phyloP scores from a whole-genome alignment of 108 stramenopile genomes.

The Asterionellopsis glacialis region DNA sequence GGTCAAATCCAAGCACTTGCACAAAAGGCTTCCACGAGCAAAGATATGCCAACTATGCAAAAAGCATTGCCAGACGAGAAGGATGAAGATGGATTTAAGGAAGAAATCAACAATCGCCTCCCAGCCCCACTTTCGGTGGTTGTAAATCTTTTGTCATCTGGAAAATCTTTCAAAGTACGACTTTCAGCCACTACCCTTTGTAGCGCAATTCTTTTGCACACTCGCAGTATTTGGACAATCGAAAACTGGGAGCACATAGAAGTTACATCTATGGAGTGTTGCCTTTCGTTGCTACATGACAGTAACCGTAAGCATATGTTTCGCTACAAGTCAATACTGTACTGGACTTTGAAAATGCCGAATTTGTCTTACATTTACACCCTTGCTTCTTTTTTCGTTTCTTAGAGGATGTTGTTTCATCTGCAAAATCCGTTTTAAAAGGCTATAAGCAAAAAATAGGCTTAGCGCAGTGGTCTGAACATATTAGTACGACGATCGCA shows the following conservation, averaged over 20 bases:
- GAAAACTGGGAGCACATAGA: constrained; percentile 8
- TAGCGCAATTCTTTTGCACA: constrained; percentile 19
- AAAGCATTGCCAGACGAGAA: no score
- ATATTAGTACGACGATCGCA: constrained; percentile 20
- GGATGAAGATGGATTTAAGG: constrained; percentile 6
- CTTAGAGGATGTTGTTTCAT: background rate
- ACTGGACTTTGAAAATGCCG: background rate
- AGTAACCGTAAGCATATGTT: constrained; percentile 6
- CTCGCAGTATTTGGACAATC: constrained; percentile 25
- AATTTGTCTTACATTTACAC: background rate
- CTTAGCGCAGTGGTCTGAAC: constrained; percentile 15
- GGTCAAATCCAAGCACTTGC: no score
- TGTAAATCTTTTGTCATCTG: constrained; percentile 13
- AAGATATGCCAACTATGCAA: no score
- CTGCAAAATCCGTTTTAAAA: constrained; percentile 6
- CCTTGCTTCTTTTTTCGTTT: no score
- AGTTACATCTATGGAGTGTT: constrained; percentile 34
- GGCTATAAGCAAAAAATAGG: constrained; percentile 17
- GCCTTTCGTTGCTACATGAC: constrained; percentile 17
- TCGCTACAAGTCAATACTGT: background rate
- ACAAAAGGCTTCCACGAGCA: no score
- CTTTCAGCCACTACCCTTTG: constrained; percentile 24
- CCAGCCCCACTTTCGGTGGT: constrained; percentile 33
- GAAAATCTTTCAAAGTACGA: constrained; percentile 19
- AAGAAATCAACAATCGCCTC: constrained; percentile 34